Evolutionary conservation across 768 basidiomycete genomes (phyloP), one percentile per base, ranked within the genome.

Genomic region (Podaxis carcinomalis): DNA sequence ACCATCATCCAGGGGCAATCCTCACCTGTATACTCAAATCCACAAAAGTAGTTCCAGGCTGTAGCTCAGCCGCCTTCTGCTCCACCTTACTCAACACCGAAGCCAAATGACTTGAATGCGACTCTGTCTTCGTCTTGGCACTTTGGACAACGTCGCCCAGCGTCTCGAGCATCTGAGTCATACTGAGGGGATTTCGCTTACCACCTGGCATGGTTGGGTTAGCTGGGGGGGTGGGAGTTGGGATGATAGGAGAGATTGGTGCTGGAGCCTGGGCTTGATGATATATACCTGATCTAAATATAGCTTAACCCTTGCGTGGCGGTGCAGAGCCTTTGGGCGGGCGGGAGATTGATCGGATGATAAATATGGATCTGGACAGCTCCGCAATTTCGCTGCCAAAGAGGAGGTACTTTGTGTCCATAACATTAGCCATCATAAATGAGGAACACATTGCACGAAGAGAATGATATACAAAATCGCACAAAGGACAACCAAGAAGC

Each of bases 1-100:
- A n/a, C 69, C 59, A 49, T 47, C 40, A 21, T 25, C 32, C 21
- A 52, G 32, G 23, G 23, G 23, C 2, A 23, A 23, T 10, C 56
- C 73, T 60, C 59, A 84, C 84, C 72, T 84, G 81, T 55, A 88
- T 82, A 13, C 73, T 73, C 28, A 88, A 68, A 68, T 89, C 86
- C 19, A 86, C 80, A 63, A 80, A 84, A n/a, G 77, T 74, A 2
- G 70, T 59, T 5, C 62, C 37, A n/a, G 65, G 52, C 6, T 67
- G 67, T 5, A 62, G 55, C 14, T 75, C 75, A 4, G 76, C 71
- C 39, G 77, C 67, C 56, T 73, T 73, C 16, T 16, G 13, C 57
- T 28, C 50, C 14, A 51, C 46, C n/a, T 50, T 57, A 19, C 36
- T 39, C 14, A 50, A 37, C 13, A 50, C 52, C 14, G 52, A 54